Evolutionary conservation across 2,329 filamentous ascomycete species (phyloP).

Genomic region (Pyricularia pennisetigena): DNA sequence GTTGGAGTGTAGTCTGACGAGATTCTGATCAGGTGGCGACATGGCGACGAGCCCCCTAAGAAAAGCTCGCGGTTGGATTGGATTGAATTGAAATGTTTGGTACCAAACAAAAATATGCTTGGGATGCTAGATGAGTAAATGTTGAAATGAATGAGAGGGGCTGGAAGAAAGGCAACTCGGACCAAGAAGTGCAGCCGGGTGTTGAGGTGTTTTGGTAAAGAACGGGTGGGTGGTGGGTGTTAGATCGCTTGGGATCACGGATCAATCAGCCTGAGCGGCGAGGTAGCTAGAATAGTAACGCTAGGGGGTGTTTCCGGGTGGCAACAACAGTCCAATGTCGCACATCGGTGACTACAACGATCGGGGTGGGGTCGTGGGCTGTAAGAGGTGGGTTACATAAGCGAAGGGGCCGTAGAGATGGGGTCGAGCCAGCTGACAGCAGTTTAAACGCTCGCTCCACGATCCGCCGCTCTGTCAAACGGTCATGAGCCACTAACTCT

Average conservation of each 20-base stretch:
- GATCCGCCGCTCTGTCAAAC: neutral
- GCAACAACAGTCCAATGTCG: neutral
- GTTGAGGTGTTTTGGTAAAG: neutral
- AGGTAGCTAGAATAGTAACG: neutral
- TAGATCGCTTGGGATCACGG: neutral
- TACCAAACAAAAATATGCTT: neutral
- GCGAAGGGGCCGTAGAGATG: neutral
- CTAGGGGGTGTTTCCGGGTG: neutral
- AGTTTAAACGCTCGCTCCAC: neutral
- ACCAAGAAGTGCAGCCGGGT: neutral
- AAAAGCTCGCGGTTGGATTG: neutral
- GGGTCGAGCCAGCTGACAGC: neutral
- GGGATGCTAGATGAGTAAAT: neutral
- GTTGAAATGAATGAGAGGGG: neutral
- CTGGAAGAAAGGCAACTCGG: neutral
- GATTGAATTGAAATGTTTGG: neutral
- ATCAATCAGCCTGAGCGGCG: neutral
- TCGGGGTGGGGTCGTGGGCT: neutral
- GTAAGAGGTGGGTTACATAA: neutral
- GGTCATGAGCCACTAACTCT: neutral
- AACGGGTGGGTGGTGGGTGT: neutral
- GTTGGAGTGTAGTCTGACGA: neutral
- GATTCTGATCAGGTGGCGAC: conserved; percentile 1
- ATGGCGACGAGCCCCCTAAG: neutral
- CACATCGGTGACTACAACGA: neutral